phyloP scores from a whole-genome alignment of 2,329 filamentous ascomycete species.

The Beauveria rudraprayagi region DNA sequence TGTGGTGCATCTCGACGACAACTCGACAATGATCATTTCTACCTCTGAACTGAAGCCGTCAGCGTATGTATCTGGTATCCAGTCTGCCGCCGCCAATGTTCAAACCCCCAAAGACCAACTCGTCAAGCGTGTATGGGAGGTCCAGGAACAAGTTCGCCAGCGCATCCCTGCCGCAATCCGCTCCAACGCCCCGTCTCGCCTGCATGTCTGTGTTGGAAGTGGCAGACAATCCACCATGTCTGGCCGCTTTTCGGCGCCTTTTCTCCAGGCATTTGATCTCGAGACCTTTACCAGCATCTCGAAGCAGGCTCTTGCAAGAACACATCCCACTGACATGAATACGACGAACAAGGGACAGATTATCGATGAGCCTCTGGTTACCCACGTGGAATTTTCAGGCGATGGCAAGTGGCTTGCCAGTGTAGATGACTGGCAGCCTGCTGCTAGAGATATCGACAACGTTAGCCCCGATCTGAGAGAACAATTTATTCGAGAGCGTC shows the following conservation, averaged over 20 bases:
- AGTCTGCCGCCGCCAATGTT: conserved; percentile 49
- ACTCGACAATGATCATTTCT: conserved; percentile 83
- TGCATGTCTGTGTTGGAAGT: conserved; percentile 61
- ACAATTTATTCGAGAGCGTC: conserved; percentile 42
- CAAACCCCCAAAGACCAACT: conserved; percentile 43
- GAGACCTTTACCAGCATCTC: conserved; percentile 66
- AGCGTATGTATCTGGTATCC: conserved; percentile 76
- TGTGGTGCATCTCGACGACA: conserved; percentile 78
- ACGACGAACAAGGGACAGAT: conserved; percentile 61
- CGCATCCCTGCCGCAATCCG: conserved; percentile 55
- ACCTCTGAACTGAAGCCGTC: conserved; percentile 83
- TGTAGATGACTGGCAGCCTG: conserved; percentile 82
- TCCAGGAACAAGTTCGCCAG: conserved; percentile 34
- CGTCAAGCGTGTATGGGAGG: conserved; percentile 43
- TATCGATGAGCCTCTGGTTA: conserved; percentile 71
- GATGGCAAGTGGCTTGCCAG: conserved; percentile 89
- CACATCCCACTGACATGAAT: conserved; percentile 76
- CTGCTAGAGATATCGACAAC: conserved; percentile 55
- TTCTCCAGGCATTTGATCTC: conserved; percentile 81
- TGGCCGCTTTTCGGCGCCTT: conserved; percentile 44
- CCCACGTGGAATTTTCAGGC: conserved; percentile 63
- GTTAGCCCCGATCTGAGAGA: conserved; percentile 27
- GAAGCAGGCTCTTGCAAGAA: conserved; percentile 84
- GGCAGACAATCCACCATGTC: conserved; percentile 49
- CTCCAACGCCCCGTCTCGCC: conserved; percentile 52